Evolutionary conservation across 2,329 filamentous ascomycete species (phyloP).

Genomic region (Didymella segeticola): DNA sequence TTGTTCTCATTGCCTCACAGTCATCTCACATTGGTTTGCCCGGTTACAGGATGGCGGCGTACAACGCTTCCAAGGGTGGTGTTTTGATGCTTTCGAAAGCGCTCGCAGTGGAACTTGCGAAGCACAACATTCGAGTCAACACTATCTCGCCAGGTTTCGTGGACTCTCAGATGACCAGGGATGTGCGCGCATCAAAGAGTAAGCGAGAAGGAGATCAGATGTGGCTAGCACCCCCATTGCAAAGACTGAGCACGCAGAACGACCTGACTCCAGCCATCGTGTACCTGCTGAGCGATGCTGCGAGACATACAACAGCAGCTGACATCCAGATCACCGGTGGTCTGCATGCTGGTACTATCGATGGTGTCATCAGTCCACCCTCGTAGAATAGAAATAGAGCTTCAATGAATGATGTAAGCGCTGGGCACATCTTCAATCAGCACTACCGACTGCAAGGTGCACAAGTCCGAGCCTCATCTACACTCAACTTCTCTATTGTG

Average conservation of each 20-base stretch:
- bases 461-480: too few relatives aligned
- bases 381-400: background rate
- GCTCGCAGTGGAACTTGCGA: conserved; percentile 43
- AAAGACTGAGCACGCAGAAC: conserved; percentile 51
- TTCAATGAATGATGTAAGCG: too few relatives aligned
- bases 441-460: too few relatives aligned
- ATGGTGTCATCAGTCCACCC: conserved; percentile 15
- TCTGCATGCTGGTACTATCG: conserved; percentile 30
- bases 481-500: too few relatives aligned
- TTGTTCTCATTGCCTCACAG: conserved; percentile 51
- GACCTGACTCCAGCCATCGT: conserved; percentile 54
- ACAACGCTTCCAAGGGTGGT: conserved; percentile 55
- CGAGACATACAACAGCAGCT: conserved; percentile 52
- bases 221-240: conserved; percentile 43
- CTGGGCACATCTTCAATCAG: too few relatives aligned
- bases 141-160: conserved; percentile 46
- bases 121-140: conserved; percentile 42
- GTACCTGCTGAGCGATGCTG: conserved; percentile 55
- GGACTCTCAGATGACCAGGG: conserved; percentile 34
- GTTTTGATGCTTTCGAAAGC: conserved; percentile 52
- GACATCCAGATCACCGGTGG: conserved; percentile 57
- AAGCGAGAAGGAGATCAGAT: conserved; percentile 24
- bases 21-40: conserved; percentile 49
- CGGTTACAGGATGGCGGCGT: conserved; percentile 51
- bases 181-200: conserved; percentile 23